Conservation (phyloP, 345 rosid species). For the Arabidopsis arenosa region DNA sequence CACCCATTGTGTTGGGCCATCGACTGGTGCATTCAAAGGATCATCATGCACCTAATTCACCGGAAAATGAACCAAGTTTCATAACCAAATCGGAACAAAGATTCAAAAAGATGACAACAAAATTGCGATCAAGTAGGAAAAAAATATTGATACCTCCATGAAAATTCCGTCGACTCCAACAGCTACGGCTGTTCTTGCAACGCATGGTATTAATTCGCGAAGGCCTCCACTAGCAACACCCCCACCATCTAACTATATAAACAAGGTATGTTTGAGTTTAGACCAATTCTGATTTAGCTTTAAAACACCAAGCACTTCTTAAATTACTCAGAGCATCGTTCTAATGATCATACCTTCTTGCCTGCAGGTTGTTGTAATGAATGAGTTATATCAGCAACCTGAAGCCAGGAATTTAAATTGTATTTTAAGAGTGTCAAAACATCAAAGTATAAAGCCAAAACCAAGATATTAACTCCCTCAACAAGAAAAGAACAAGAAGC, state of each 20-base stretch:
- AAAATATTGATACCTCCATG: conserved; percentile 70
- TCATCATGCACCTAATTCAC: conserved; percentile 79
- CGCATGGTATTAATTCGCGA: conserved; percentile 92
- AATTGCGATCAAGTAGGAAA: background rate
- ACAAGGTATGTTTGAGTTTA: conserved; percentile 36
- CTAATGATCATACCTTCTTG: conserved; percentile 28
- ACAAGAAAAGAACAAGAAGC: conserved; percentile 1
- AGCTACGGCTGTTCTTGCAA: conserved; percentile 92
- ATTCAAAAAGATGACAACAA: background rate
- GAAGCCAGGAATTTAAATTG: conserved; percentile 31
- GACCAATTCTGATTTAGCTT: background rate
- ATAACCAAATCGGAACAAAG: conserved; percentile 18
- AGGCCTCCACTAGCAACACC: conserved; percentile 99
- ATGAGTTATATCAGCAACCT: conserved; percentile 95
- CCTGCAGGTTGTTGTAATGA: conserved; percentile 96
- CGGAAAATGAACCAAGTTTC: conserved; percentile 38
- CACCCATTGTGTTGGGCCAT: conserved; percentile 97
- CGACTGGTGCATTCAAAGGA: conserved; percentile 86
- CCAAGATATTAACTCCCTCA: conserved; percentile 50
- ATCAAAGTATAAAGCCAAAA: background rate
- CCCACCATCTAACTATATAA: conserved; percentile 66
- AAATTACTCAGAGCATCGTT: background rate
- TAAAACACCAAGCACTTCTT: background rate
- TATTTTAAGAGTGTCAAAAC: background rate
- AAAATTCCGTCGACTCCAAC: conserved; percentile 95